A percentile compares a stretch with the other conserved stretches of the same genome.
Evolutionary conservation across 768 basidiomycete species (phyloP).

Genomic region (Glaciozyma martinii): DNA sequence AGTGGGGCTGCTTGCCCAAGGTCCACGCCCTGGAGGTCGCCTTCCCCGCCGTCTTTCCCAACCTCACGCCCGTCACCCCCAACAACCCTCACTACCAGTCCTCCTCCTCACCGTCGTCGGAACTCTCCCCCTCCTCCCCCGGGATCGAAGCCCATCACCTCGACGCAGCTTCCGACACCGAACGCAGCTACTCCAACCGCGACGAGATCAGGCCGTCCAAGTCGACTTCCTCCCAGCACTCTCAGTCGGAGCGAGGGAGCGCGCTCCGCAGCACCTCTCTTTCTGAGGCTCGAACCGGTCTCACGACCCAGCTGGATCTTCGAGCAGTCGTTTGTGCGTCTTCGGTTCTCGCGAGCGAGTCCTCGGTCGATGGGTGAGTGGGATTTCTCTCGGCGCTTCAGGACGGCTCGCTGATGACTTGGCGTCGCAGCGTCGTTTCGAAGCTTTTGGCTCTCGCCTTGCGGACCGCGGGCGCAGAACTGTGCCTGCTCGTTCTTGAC

Average conservation of each 20-base stretch:
- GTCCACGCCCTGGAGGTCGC: slow-evolving; percentile 2
- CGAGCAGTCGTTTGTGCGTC: slow-evolving; percentile 18
- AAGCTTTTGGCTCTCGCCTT: slow-evolving; percentile 26
- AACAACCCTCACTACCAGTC: not conserved
- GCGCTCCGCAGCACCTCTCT: not conserved
- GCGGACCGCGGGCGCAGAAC: slow-evolving; percentile 26
- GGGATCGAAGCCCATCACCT: not conserved
- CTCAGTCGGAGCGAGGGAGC: too few relatives aligned
- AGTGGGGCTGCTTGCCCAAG: slow-evolving; percentile 27
- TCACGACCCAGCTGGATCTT: slow-evolving; percentile 27
- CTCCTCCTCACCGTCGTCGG: not conserved
- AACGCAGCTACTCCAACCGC: too few relatives aligned
- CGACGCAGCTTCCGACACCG: too few relatives aligned
- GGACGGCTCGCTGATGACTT: not conserved
- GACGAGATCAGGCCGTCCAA: too few relatives aligned
- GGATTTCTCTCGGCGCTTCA: not conserved
- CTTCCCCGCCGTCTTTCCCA: slow-evolving; percentile 15
- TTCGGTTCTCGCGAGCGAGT: slow-evolving; percentile 15
- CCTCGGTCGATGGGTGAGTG: slow-evolving; percentile 18
- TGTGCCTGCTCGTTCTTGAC: slow-evolving; percentile 28
- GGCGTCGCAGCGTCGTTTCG: slow-evolving; percentile 17
- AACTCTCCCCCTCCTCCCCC: not conserved
- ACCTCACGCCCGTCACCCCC: too few relatives aligned
- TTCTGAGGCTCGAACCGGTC: slow-evolving; percentile 1
- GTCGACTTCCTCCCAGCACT: too few relatives aligned